Base-by-base conservation (phyloP, 768 basidiomycete species). In the Amanita brunnescens region DNA sequence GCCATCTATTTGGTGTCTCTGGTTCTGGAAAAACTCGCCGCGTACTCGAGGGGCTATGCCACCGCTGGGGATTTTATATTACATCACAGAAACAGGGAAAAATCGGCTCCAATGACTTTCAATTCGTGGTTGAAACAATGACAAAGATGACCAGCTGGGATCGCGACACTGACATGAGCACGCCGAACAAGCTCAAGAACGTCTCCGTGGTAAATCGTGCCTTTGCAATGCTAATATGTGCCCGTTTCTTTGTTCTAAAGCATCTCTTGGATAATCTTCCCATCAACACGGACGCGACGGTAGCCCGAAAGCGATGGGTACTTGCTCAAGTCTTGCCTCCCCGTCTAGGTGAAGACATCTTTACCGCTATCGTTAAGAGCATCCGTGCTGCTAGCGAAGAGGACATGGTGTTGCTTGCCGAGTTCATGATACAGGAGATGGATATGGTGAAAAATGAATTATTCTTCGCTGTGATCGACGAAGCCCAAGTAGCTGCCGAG, bases 151-250 rank as follows among this genome's bases (percentile, higher is more conserved):
- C 18, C 48, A 13, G 30, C 20, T 52, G 54, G 54, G 44, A 55
- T 50, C 34, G 4, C 18, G 54, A 44, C 43, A 30, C 24, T 26
- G n/a, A 41, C 39, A 23, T 6, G 39, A 5, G 21, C 33, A 23
- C 10, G 14, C 9, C 26, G 35, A 38, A 46, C 30, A 21, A 23
- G 34, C n/a, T 35, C 37, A 44, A 50, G 47, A 56, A 56, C 14
- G 47, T 43, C 26, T 5, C 40, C 6, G 46, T 38, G 10, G 46
- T 52, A 39, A 30, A 38, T 41, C 42, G 52, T 33, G 52, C 48
- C 32, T 56, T 56, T 53, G 26, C 52, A 20, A 55, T 49, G 55
- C 38, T 55, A 35, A 8, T 55, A 16, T 55, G 51, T 26, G 51
- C 55, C 6, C 55, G 55, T 42, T 34, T 55, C 51, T 52, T 55